Evolutionary conservation across 2,329 filamentous ascomycete species (phyloP).

Genomic region (Talaromyces amestolkiae): DNA sequence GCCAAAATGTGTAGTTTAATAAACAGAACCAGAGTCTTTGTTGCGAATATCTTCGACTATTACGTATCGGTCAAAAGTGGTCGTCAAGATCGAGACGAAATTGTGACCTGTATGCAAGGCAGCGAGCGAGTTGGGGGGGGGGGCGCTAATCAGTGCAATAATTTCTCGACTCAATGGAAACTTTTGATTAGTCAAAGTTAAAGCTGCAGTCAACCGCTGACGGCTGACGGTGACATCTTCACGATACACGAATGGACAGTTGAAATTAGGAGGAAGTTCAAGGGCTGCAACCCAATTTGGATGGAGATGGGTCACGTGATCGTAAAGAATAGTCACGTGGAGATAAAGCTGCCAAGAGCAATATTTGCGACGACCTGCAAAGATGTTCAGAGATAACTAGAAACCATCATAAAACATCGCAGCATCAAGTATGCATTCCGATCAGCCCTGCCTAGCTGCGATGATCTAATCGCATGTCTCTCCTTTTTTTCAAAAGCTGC

Average conservation of each 20-base stretch:
- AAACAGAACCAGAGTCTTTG: background rate
- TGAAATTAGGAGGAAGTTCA: too few species aligned
- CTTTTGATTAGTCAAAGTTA: background rate
- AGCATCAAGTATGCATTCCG: background rate
- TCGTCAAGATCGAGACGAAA: background rate
- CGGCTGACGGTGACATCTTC: background rate
- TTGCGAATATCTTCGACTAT: background rate
- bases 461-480: background rate
- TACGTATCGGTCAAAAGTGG: background rate
- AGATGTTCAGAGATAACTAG: background rate
- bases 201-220: background rate
- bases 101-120: constrained; percentile 11
- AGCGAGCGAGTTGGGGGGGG: background rate
- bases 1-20: background rate
- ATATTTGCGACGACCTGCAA: background rate
- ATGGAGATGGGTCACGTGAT: background rate
- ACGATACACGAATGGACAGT: background rate
- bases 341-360: background rate
- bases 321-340: background rate
- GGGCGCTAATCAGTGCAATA: background rate
- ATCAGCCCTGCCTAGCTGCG: too few species aligned
- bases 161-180: background rate
- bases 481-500: background rate
- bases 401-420: background rate
- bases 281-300: too few species aligned